These are phyloP conservation scores for Verruconis gallopava DNA, from an alignment of 2,329 filamentous ascomycete genomes.

Conservation along the genomic window DNA sequence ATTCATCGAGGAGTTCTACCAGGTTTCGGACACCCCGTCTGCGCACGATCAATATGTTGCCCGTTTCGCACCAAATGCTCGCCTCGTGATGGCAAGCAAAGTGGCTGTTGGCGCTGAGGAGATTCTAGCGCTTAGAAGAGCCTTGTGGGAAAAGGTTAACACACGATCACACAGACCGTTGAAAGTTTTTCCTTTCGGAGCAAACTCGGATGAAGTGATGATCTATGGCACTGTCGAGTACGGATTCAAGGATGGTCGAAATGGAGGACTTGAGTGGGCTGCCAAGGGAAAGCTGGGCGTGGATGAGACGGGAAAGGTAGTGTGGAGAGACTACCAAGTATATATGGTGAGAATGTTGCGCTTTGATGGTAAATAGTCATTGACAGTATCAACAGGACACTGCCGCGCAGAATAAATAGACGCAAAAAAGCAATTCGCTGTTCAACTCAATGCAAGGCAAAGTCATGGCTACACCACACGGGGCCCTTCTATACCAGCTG, in stretches of 20 bases:
- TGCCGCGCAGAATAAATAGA: background rate
- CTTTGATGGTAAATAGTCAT: background rate
- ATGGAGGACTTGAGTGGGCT: conserved; percentile 38
- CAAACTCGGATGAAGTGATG: conserved; percentile 37
- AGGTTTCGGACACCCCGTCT: conserved; percentile 32
- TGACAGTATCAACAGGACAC: background rate
- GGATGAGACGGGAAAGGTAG: conserved; percentile 41
- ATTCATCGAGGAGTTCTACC: conserved; percentile 36
- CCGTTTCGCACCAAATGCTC: conserved; percentile 36
- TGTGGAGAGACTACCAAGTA: conserved; percentile 42
- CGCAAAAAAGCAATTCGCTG: too few species aligned
- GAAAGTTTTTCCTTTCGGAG: conserved; percentile 39
- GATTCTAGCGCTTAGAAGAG: conserved; percentile 38
- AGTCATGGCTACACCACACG: too few species aligned
- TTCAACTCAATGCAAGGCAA: too few species aligned
- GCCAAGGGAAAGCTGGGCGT: conserved; percentile 40
- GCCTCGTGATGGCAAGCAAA: conserved; percentile 40
- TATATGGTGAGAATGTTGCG: conserved; percentile 36
- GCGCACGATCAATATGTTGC: conserved; percentile 37
- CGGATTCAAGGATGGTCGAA: conserved; percentile 37
- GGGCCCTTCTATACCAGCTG: too few species aligned
- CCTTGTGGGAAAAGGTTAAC: conserved; percentile 40
- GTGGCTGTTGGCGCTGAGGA: conserved; percentile 31
- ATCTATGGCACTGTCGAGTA: conserved; percentile 41
- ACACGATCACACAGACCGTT: conserved; percentile 32